Evolutionary conservation across 352 stramenopile genomes (phyloP), one percentile per base, ranked within the genome.

Genomic region (Phytophthora pluvialis): DNA sequence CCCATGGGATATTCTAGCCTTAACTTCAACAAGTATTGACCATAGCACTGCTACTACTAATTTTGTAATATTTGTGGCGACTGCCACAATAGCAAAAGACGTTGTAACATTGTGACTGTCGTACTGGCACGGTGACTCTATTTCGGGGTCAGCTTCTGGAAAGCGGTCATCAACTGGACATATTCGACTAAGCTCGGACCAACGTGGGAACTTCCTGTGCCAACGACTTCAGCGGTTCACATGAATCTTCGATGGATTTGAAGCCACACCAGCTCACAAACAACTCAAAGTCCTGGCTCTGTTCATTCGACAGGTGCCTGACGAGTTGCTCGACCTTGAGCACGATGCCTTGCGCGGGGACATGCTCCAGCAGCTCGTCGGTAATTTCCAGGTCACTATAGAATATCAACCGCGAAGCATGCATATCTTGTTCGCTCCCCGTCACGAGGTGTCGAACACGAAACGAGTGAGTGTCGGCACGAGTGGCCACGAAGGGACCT

Each of bases 221-320:
- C 11, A 53, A 12, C 18, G 28, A 31, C 16, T 51, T 13, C 12
- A 52, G n/a, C 10, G 36, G 56, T 18, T 57, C 38, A 45, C 56
- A 64, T 8, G 28, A 64, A 25, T 64, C 16, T 15, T 50, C 56
- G 13, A 57, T 64, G 3, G 35, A 26, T n/a, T 65, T 21, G 5
- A 67, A 29, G 6, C 47, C 59, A 47, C 49, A 44, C 29, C 57
- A 53, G 28, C 28, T 65, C 28, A 58, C 35, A 46, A 46, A 3
- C n/a, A n/a, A n/a, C n/a, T n/a, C n/a, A n/a, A n/a, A n/a, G n/a
- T n/a, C n/a, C n/a, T n/a, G n/a, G n/a, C n/a, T n/a, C n/a, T n/a
- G n/a, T n/a, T n/a, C n/a, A n/a, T n/a, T n/a, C n/a, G n/a, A n/a
- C n/a, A n/a, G n/a, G n/a, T n/a, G n/a, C n/a, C n/a, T n/a, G n/a